Evolutionary conservation across 1,284 basidiomycete genomes (phyloP).

Genomic region (Ustilago hordei): DNA sequence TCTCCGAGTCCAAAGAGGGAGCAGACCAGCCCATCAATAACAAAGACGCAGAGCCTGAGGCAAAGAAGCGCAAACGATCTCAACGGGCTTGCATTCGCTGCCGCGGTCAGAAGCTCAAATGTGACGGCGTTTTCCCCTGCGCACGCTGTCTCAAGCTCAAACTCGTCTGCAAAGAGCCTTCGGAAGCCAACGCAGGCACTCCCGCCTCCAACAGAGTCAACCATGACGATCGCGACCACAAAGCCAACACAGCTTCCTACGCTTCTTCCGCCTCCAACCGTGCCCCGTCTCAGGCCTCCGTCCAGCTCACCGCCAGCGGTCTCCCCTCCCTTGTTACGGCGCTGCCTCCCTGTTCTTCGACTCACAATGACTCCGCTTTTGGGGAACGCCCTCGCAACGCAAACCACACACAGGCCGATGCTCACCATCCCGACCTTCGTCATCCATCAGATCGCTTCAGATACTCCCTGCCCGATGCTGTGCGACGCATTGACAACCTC

Average conservation of each 20-base stretch:
- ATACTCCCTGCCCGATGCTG: conserved; percentile 41
- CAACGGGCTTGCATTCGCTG: conserved; percentile 52
- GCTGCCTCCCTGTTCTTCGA: conserved; percentile 8
- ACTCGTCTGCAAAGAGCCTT: conserved; percentile 49
- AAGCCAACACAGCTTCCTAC: conserved; percentile 22
- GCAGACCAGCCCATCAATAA: conserved; percentile 2
- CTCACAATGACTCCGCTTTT: conserved; percentile 5
- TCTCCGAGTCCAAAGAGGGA: conserved; percentile 23
- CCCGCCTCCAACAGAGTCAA: conserved; percentile 33
- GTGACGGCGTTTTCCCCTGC: conserved; percentile 51
- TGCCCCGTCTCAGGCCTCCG: conserved; percentile 28
- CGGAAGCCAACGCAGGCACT: conserved; percentile 27
- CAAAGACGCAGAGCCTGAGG: conserved; percentile 42
- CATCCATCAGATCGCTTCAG: conserved; percentile 29
- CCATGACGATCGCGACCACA: conserved; percentile 28
- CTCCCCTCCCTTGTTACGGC: conserved; percentile 16
- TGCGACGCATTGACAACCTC: conserved; percentile 36
- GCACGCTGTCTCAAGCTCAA: conserved; percentile 50
- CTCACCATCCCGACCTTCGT: conserved; percentile 11
- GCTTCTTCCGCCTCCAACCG: conserved; percentile 23
- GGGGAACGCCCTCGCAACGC: conserved; percentile 7
- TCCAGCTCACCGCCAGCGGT: conserved; percentile 27
- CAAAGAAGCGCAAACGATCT: conserved; percentile 53
- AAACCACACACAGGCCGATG: conserved; percentile 5
- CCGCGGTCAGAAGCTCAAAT: conserved; percentile 52